Conservation (phyloP, 805 yeast species). For the Danielia oregonensis region DNA sequence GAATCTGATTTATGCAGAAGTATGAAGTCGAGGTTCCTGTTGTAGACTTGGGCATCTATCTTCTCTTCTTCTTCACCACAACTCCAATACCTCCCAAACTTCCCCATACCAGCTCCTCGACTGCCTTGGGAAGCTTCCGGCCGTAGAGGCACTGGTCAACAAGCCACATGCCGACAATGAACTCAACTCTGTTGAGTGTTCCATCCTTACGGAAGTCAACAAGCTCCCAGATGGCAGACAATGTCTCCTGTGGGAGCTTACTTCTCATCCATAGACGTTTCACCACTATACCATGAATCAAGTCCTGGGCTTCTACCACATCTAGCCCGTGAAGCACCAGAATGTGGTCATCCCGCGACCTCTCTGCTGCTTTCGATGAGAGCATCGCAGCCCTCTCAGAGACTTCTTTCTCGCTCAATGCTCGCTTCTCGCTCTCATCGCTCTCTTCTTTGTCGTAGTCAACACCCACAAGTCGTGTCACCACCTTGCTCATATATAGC, state of each 20-base stretch:
- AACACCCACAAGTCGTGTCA: conserved; percentile 31
- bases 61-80: conserved; percentile 33
- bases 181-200: conserved; percentile 72
- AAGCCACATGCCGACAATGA: conserved; percentile 96
- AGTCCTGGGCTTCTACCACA: conserved; percentile 24
- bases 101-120: conserved; percentile 73
- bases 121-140: conserved; percentile 71
- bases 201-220: conserved; percentile 71
- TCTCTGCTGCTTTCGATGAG: conserved; percentile 25
- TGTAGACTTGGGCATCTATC: not conserved
- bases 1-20: not conserved
- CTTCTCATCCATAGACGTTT: conserved; percentile 80
- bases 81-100: conserved; percentile 57
- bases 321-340: conserved; percentile 29
- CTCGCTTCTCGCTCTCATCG: conserved; percentile 12
- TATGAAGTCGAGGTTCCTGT: not conserved
- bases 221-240: conserved; percentile 62
- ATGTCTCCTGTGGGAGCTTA: conserved; percentile 57
- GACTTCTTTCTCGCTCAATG: conserved; percentile 12
- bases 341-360: conserved; percentile 20
- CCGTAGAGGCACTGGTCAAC: conserved; percentile 96
- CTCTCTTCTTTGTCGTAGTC: conserved; percentile 20
- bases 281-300: conserved; percentile 62
- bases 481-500: conserved; percentile 42
- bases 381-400: conserved; percentile 17